These are phyloP conservation scores for Acacia pycnantha DNA, from an alignment of 331 rosid species.

Conservation along the genomic window DNA sequence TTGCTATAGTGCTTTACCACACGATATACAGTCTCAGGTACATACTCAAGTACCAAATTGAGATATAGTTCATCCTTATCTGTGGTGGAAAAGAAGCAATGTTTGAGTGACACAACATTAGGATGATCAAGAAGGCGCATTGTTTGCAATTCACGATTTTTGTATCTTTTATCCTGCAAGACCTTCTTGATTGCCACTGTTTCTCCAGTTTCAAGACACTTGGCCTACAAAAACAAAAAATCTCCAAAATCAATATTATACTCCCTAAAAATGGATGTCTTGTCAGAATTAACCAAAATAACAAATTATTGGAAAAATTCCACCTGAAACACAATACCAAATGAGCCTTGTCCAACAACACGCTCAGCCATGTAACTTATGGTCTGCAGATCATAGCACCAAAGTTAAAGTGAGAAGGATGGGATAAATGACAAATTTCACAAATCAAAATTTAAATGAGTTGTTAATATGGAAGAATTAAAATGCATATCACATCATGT, in stretches of 20 bases:
- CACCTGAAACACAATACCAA: slow-evolving; percentile 79
- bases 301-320: slow-evolving; percentile 15
- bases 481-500: neutral
- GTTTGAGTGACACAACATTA: slow-evolving; percentile 69
- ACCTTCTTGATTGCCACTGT: slow-evolving; percentile 77
- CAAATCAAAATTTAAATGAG: neutral
- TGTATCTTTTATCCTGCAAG: slow-evolving; percentile 74
- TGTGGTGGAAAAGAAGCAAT: slow-evolving; percentile 71
- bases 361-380: slow-evolving; percentile 84
- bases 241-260: slow-evolving; percentile 5
- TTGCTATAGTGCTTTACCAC: slow-evolving; percentile 69
- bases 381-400: slow-evolving; percentile 40
- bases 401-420: slow-evolving; percentile 1
- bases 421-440: neutral
- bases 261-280: neutral
- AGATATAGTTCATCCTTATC: slow-evolving; percentile 75
- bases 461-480: neutral
- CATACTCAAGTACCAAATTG: slow-evolving; percentile 70
- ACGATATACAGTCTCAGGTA: slow-evolving; percentile 68
- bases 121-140: slow-evolving; percentile 84
- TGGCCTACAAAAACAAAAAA: slow-evolving; percentile 45
- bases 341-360: slow-evolving; percentile 69
- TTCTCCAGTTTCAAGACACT: slow-evolving; percentile 74
- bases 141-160: slow-evolving; percentile 74
- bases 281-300: neutral